Conservation (phyloP, 768 basidiomycete species). For the Mycena floridula region DNA sequence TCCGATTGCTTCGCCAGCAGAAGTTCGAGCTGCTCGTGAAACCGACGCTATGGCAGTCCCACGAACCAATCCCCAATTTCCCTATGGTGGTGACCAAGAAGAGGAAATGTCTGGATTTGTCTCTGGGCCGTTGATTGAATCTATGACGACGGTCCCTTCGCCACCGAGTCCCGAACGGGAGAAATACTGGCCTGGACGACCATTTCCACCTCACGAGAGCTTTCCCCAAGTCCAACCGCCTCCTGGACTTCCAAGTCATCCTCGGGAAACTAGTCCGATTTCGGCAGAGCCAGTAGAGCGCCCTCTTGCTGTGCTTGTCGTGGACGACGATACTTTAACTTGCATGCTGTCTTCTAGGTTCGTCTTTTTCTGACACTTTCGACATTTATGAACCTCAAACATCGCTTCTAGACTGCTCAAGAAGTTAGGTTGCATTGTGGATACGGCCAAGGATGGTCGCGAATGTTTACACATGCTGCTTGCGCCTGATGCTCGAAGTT, state of each 20-base stretch:
- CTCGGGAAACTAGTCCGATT: slow-evolving; percentile 2
- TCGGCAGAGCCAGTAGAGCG: slow-evolving; percentile 4
- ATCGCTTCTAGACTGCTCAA: slow-evolving; percentile 20
- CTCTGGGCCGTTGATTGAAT: background rate
- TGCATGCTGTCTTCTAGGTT: slow-evolving; percentile 13
- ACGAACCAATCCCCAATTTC: too few species aligned
- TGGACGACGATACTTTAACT: slow-evolving; percentile 31
- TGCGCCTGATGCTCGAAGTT: slow-evolving; percentile 13
- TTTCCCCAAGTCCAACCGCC: slow-evolving; percentile 5
- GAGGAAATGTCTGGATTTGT: background rate
- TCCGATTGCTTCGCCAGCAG: background rate
- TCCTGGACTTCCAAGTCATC: slow-evolving; percentile 6
- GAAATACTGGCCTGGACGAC: background rate
- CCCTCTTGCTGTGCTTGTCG: slow-evolving; percentile 20
- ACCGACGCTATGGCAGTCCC: background rate
- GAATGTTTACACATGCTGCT: slow-evolving; percentile 27
- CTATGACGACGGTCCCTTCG: background rate
- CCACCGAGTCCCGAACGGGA: background rate
- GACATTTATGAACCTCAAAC: background rate
- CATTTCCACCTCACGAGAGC: background rate
- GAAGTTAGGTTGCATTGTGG: slow-evolving; percentile 29
- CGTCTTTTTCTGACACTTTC: background rate
- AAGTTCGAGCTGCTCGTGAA: slow-evolving; percentile 4
- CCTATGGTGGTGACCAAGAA: too few species aligned
- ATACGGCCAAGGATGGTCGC: slow-evolving; percentile 31